These are phyloP conservation scores for Lophiostoma macrostomum DNA, from an alignment of 495 filamentous ascomycete genomes.

Conservation along the genomic window DNA sequence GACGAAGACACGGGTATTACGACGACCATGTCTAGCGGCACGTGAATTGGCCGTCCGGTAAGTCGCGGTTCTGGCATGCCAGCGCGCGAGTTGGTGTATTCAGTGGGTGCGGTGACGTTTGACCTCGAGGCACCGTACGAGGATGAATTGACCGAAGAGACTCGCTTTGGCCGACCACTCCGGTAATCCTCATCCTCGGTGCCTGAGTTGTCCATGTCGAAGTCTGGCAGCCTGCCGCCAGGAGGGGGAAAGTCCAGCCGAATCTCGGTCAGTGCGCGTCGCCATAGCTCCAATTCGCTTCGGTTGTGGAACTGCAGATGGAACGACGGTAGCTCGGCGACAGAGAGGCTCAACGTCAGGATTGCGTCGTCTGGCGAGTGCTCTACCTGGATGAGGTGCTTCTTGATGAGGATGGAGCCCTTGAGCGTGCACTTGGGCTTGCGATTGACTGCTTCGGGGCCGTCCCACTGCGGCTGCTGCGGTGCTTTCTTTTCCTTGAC, in stretches of 20 bases:
- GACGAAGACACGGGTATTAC: constrained; percentile 97
- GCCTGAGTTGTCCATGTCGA: constrained; percentile 75
- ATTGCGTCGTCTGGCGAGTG: constrained; percentile 70
- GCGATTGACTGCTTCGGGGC: constrained; percentile 43
- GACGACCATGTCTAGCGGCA: constrained; percentile 92
- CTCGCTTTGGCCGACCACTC: constrained; percentile 60
- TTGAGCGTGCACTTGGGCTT: constrained; percentile 86
- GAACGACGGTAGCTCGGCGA: constrained; percentile 93
- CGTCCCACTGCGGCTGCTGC: constrained; percentile 59
- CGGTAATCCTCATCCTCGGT: constrained; percentile 91
- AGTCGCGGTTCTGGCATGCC: constrained; percentile 50
- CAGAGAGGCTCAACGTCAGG: constrained; percentile 86
- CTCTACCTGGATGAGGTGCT: constrained; percentile 92
- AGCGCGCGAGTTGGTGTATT: constrained; percentile 65
- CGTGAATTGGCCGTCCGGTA: constrained; percentile 69
- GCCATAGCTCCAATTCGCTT: constrained; percentile 86
- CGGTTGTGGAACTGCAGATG: constrained; percentile 87
- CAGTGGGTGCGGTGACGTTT: constrained; percentile 68
- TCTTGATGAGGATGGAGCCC: constrained; percentile 97
- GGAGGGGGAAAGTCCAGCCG: constrained; percentile 59
- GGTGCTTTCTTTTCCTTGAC: constrained; percentile 89
- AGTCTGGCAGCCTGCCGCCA: constrained; percentile 53
- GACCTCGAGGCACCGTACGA: constrained; percentile 80
- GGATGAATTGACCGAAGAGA: constrained; percentile 86
- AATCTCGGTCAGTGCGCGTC: constrained; percentile 79